Base-by-base conservation (phyloP, 495 filamentous ascomycete species). In the Aspergillus coremiiformis region DNA sequence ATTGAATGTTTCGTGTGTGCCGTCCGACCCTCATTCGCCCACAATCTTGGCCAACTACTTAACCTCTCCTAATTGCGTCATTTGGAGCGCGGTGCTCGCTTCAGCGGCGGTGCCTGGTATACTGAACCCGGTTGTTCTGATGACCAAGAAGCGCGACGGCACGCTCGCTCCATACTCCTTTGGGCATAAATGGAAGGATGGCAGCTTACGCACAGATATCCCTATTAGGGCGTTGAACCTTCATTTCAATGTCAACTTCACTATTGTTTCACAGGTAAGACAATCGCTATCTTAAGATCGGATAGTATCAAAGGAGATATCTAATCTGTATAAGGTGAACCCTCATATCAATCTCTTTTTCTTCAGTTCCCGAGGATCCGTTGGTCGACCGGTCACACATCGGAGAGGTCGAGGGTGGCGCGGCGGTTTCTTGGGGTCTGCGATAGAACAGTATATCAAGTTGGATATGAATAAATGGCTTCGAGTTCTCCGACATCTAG, bases 111-210 rank as follows among this genome's bases (percentile, higher is more conserved):
- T 98, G 5, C 93, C 93, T 0, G 93, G 94, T 0, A 97, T 98
- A 53, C 73, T 96, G 44, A 95, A 95, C 60, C 94, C 94, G 0
- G 91, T 98, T 1, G 91, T 97, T 2, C 71, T 98, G 33, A 96
- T 98, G 93, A 92, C 85, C 77, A 98, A 97, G 69, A 87, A 76
- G 58, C 74, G 75, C 21, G 76, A 86, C 49, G 90, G 90, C 1
- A 82, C 73, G 1, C 77, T 97, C 1, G 77, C 75, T 0, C 92
- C 92, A 0, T 97, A 95, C 64, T 89, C 84, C 2, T 96, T 96
- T 61, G 92, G 90, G 0, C 88, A 95, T 69, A 96, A 95, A 70
- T 98, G 94, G 94, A 97, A 97, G 68, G 93, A 98, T 62, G 93
- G 94, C 46, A 87, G 82, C 52, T 70, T 98, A 32, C 83, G 92